phyloP scores from a whole-genome alignment of 768 basidiomycete genomes.

The Fibroporia radiculosa region DNA sequence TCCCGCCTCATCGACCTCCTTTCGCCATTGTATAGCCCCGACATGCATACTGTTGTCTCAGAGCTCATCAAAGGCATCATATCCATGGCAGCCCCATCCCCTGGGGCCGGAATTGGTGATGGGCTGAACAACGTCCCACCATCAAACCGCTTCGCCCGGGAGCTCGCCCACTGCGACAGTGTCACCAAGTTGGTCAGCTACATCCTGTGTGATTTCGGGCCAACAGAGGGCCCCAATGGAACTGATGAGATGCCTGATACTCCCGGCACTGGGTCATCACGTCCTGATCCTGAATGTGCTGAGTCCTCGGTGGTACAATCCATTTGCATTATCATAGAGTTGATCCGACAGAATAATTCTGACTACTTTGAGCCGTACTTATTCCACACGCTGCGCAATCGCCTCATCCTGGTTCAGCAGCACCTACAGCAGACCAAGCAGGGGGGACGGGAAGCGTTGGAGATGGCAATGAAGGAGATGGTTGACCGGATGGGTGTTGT shows the following conservation, averaged over 20 bases:
- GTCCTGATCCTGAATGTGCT: slow-evolving; percentile 41
- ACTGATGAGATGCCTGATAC: slow-evolving; percentile 9
- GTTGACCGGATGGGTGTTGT: slow-evolving; percentile 85
- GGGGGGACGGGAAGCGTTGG: slow-evolving; percentile 58
- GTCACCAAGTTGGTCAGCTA: slow-evolving; percentile 66
- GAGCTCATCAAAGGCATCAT: slow-evolving; percentile 95
- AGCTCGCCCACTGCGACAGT: slow-evolving; percentile 69
- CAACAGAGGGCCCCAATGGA: slow-evolving; percentile 9
- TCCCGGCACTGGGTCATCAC: slow-evolving; percentile 12
- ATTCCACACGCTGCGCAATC: slow-evolving; percentile 88
- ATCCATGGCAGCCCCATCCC: slow-evolving; percentile 85
- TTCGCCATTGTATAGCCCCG: slow-evolving; percentile 64
- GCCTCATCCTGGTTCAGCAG: slow-evolving; percentile 83
- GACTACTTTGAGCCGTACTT: slow-evolving; percentile 98
- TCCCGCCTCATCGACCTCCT: slow-evolving; percentile 73
- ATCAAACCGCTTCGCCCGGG: slow-evolving; percentile 83
- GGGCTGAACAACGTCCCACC: slow-evolving; percentile 63
- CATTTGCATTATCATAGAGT: slow-evolving; percentile 84
- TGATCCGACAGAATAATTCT: slow-evolving; percentile 96
- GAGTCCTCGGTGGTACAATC: slow-evolving; percentile 81
- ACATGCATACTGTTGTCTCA: slow-evolving; percentile 78
- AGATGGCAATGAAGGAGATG: slow-evolving; percentile 72
- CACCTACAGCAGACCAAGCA: slow-evolving; percentile 43
- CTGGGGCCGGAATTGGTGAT: slow-evolving; percentile 64
- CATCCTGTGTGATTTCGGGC: slow-evolving; percentile 62